phyloP scores from a whole-genome alignment of 2,329 filamentous ascomycete genomes.

The Colletotrichum paranaense region DNA sequence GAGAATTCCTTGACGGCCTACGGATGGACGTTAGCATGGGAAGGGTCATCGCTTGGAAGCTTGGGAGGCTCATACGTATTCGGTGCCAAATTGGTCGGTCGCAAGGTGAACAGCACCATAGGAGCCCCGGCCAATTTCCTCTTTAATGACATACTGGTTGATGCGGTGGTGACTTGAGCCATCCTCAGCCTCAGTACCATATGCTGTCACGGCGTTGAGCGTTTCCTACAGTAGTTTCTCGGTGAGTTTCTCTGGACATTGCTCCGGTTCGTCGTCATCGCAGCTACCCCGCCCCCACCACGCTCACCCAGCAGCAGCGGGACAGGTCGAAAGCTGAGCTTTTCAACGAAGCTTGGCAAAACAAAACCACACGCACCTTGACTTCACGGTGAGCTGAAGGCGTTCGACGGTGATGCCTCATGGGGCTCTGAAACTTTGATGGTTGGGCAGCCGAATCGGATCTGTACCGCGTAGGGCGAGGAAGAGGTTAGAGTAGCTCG shows the following conservation, averaged over 20 bases:
- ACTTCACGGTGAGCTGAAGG: constrained; percentile 68
- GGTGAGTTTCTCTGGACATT: constrained; percentile 15
- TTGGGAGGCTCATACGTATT: constrained; percentile 77
- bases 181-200: constrained; percentile 85
- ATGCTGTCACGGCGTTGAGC: constrained; percentile 87
- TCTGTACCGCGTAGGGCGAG: constrained; percentile 19
- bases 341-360: not conserved
- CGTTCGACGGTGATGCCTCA: constrained; percentile 68
- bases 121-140: constrained; percentile 96
- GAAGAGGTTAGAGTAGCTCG: constrained; percentile 26
- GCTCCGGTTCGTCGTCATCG: not conserved
- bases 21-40: constrained; percentile 20
- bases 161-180: constrained; percentile 85
- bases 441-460: constrained; percentile 35
- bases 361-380: constrained; percentile 54
- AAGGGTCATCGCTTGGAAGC: constrained; percentile 35
- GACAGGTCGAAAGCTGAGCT: not conserved
- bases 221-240: constrained; percentile 73
- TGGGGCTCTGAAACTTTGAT: constrained; percentile 60
- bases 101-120: constrained; percentile 95
- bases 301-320: constrained; percentile 36
- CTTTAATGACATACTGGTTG: constrained; percentile 94
- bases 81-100: constrained; percentile 87
- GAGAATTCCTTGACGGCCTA: constrained; percentile 98
- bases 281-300: constrained; percentile 31